Evolutionary conservation across 1,139 yeast genomes (phyloP), one percentile per base, ranked within the genome.

Genomic region (Candida albicans): DNA sequence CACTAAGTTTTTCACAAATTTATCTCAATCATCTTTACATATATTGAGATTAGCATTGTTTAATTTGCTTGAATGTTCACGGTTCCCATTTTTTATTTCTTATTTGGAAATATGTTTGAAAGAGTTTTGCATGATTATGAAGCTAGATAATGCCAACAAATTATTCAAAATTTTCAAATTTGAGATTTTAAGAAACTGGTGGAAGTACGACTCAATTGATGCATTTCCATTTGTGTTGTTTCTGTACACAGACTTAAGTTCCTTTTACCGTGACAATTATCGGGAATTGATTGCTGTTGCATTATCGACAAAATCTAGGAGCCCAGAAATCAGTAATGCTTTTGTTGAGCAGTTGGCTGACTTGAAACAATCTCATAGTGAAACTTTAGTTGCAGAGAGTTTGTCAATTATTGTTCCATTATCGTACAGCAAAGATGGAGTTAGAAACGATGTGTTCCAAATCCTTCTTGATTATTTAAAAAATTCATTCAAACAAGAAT

Each of bases 401-500:
- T 52, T 77, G 26, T 66, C 78, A 1, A 47, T 59, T 14, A 49
- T 56, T 44, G 58, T 79, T 1, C 73, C 84, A 0, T 55, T 81
- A 9, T 65, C 84, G 0, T 80, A 68, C 50, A 57, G 77, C 0
- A 59, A 58, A 11, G 63, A 65, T 24, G 84, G 84, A 0, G 49
- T 62, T 1, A 60, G 75, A 33, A 68, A 68, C 41, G 60, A 61
- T 1, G 57, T 78, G 0, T 70, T 68, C 37, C 62, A 57, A 2
- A 47, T 13, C 24, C 51, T 53, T 42, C 46, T 36, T 31, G 39
- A 27, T 1, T 48, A 45, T 31, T 56, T 55, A 46, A 57, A 35
- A 33, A 52, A 41, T 24, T 48, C 41, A 3, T 51, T 52, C 12
- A 53, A 54, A 10, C 40, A 44, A 2, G 51, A 52, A 12, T 51